phyloP scores from a whole-genome alignment of 1,139 yeast species.

The Debaryomyces singareniensis region DNA sequence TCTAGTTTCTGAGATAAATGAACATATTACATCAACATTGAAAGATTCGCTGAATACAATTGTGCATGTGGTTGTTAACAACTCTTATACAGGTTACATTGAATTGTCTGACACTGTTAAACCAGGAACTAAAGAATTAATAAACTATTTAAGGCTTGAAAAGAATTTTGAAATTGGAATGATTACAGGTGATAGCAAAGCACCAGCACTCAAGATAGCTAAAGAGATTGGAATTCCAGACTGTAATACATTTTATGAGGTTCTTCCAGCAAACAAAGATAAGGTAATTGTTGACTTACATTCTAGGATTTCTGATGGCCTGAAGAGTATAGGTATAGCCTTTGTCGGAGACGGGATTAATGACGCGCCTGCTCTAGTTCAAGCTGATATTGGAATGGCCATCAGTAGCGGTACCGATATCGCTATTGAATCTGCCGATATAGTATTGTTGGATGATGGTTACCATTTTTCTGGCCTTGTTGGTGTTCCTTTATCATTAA shows the following conservation, averaged over 20 bases:
- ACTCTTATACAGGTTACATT: slow-evolving; percentile 53
- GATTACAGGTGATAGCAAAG: slow-evolving; percentile 80
- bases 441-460: slow-evolving; percentile 54
- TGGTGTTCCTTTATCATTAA: slow-evolving; percentile 69
- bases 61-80: slow-evolving; percentile 47
- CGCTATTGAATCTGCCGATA: slow-evolving; percentile 93
- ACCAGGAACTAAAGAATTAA: slow-evolving; percentile 55
- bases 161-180: slow-evolving; percentile 69
- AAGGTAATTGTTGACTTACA: slow-evolving; percentile 58
- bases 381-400: slow-evolving; percentile 86
- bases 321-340: slow-evolving; percentile 45
- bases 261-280: slow-evolving; percentile 74
- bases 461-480: slow-evolving; percentile 38
- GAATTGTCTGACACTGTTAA: slow-evolving; percentile 68
- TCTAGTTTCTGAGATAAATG: slow-evolving; percentile 27
- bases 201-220: slow-evolving; percentile 64
- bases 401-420: slow-evolving; percentile 91
- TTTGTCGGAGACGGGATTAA: slow-evolving; percentile 97
- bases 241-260: slow-evolving; percentile 66
- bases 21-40: slow-evolving; percentile 7
- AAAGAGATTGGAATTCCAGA: slow-evolving; percentile 58
- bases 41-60: slow-evolving; percentile 22
- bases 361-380: slow-evolving; percentile 92
- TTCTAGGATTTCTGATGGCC: slow-evolving; percentile 27
- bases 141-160: slow-evolving; percentile 43